Percentiles rank a stretch among this genome's conserved stretches.
These are phyloP conservation scores for Alternaria arbusti DNA, from an alignment of 2,329 filamentous ascomycete genomes.

Conservation along the genomic window DNA sequence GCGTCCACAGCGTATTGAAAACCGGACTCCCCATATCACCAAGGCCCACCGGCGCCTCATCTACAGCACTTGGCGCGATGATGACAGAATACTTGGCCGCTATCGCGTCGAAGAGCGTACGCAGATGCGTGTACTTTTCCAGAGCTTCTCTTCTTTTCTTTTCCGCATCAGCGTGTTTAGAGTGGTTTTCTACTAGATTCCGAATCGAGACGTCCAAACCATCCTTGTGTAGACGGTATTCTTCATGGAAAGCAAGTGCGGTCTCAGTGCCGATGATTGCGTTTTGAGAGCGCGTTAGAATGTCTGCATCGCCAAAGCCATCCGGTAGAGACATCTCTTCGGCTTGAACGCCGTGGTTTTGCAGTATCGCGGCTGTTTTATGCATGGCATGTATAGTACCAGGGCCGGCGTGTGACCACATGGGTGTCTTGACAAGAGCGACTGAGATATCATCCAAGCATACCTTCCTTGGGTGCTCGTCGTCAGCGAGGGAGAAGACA, in stretches of 20 bases:
- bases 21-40: not conserved
- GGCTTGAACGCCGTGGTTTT: not conserved
- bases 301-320: not conserved
- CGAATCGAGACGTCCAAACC: not conserved
- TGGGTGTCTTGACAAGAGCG: not conserved
- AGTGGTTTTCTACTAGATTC: not conserved
- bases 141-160: fast-evolving
- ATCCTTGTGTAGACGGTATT: not conserved
- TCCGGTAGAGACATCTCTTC: not conserved
- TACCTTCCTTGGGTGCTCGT: fast-evolving
- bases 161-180: not conserved
- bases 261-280: not conserved
- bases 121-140: fast-evolving
- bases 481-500: not conserved
- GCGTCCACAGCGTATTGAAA: not conserved
- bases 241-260: not conserved
- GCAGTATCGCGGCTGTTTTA: not conserved
- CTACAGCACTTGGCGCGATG: not conserved
- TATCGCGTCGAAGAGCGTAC: not conserved
- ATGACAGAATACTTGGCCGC: not conserved
- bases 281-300: not conserved
- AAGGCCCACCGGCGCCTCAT: not conserved
- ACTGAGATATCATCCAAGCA: not conserved
- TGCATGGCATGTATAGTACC: not conserved
- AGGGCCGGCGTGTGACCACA: not conserved